Conservation (phyloP, 106 monocot species). For the Iris macrosiphon region DNA sequence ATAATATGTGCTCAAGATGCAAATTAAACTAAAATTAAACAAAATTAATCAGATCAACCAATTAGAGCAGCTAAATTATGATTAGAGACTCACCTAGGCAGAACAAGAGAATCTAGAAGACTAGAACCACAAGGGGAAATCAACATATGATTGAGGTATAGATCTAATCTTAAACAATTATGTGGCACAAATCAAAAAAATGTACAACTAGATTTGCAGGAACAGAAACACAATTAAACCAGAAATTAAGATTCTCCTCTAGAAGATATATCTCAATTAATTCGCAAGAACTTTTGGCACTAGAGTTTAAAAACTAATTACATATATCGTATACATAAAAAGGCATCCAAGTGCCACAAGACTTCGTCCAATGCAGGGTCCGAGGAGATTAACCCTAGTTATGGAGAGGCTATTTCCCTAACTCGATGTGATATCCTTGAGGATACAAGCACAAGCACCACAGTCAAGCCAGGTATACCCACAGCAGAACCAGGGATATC, state of each 20-base stretch:
- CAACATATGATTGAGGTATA: background rate
- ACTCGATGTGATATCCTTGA: too few species aligned
- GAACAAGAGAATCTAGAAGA: background rate
- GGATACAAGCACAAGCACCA: too few species aligned
- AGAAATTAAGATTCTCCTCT: background rate
- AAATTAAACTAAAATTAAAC: background rate
- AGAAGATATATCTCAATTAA: background rate
- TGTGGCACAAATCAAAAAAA: background rate
- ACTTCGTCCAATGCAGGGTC: too few species aligned
- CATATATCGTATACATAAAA: too few species aligned
- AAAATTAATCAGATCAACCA: constrained; percentile 1
- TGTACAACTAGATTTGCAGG: background rate
- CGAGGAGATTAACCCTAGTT: too few species aligned
- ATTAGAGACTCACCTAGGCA: background rate
- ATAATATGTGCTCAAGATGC: background rate
- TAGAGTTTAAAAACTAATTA: too few species aligned
- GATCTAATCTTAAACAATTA: background rate
- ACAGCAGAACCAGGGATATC: too few species aligned
- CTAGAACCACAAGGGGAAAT: background rate
- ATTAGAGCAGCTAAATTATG: background rate
- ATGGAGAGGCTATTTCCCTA: too few species aligned
- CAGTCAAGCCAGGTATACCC: too few species aligned
- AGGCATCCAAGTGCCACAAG: too few species aligned
- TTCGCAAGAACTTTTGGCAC: too few species aligned
- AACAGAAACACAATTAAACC: background rate